Conservation (phyloP, 1,284 basidiomycete species). For the Tilletia caries region DNA sequence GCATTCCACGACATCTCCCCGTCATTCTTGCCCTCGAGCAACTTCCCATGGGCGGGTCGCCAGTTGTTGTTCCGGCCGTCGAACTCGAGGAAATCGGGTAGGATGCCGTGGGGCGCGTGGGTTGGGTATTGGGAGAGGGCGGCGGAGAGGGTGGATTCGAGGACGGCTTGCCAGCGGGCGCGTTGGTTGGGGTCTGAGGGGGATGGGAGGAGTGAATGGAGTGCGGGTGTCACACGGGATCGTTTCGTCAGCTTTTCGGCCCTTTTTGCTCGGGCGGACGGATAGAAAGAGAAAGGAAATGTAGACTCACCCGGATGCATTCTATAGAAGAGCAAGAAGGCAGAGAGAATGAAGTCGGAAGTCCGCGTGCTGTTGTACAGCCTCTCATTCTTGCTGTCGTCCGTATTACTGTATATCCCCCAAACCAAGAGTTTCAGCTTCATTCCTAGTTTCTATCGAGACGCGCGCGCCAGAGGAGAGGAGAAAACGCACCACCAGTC, state of each 20-base stretch:
- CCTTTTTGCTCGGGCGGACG: no score
- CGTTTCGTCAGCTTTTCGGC: background rate
- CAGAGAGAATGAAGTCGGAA: slow-evolving; percentile 40
- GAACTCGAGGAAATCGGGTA: slow-evolving; percentile 40
- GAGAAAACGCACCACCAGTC: slow-evolving; percentile 33
- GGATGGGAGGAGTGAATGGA: background rate
- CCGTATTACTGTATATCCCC: slow-evolving; percentile 26
- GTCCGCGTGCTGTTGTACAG: slow-evolving; percentile 41
- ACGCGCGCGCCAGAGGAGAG: background rate
- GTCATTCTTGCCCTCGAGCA: slow-evolving; percentile 40
- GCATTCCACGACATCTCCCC: slow-evolving; percentile 46
- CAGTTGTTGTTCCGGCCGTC: slow-evolving; percentile 20
- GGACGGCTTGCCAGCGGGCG: slow-evolving; percentile 32
- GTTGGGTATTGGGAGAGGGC: slow-evolving; percentile 22
- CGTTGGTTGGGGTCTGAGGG: slow-evolving; percentile 21
- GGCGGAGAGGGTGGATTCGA: slow-evolving; percentile 29
- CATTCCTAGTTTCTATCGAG: no score
- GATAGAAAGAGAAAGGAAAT: no score
- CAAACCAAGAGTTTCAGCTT: no score
- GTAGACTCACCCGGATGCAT: slow-evolving; percentile 20
- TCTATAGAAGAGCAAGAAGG: slow-evolving; percentile 34
- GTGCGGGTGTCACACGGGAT: background rate
- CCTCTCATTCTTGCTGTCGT: slow-evolving; percentile 22
- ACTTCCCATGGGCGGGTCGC: slow-evolving; percentile 28
- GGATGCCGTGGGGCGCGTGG: slow-evolving; percentile 23